These are phyloP conservation scores for Pleurotus pulmonarius DNA, from an alignment of 768 basidiomycete genomes.

Conservation along the genomic window DNA sequence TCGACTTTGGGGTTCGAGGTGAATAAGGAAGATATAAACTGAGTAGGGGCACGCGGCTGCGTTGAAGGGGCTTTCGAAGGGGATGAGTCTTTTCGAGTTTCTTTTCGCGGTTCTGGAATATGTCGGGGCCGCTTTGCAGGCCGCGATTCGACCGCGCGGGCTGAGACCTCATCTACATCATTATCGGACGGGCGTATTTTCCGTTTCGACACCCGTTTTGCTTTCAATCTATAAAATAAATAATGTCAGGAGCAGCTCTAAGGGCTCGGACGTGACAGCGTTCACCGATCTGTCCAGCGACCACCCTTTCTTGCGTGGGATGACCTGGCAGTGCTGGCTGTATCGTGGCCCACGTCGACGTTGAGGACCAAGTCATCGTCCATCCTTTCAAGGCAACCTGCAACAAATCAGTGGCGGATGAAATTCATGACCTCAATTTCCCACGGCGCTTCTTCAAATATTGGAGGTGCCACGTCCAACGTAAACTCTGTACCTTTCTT, in stretches of 20 bases:
- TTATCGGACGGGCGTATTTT: constrained; percentile 39
- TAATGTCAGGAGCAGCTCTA: constrained; percentile 13
- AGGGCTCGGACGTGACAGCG: constrained; percentile 10
- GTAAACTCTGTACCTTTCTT: constrained; percentile 11
- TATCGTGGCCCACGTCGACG: constrained; percentile 41
- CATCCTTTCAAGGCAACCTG: constrained; percentile 31
- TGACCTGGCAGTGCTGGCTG: constrained; percentile 20
- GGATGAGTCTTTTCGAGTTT: constrained; percentile 5
- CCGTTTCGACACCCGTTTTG: constrained; percentile 65
- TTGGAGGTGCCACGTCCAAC: constrained; percentile 3
- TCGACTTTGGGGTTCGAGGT: constrained; percentile 75
- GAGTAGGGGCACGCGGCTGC: constrained; percentile 33
- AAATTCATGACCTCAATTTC: constrained; percentile 9
- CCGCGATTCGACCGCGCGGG: constrained; percentile 25
- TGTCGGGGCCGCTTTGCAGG: constrained; percentile 47
- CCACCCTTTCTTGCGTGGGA: constrained; percentile 48
- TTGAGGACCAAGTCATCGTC: constrained; percentile 79
- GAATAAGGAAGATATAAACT: constrained; percentile 88
- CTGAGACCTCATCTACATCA: constrained; percentile 12
- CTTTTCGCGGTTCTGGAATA: constrained; percentile 14
- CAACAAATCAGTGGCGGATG: background rate
- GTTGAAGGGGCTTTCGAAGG: constrained; percentile 19
- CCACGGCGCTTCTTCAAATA: constrained; percentile 6
- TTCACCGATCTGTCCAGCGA: constrained; percentile 76
- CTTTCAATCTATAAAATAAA: constrained; percentile 54